Evolutionary conservation across 257 asterid species (phyloP), one percentile per base, ranked within the genome.

Genomic region (Scutellaria baicalensis): DNA sequence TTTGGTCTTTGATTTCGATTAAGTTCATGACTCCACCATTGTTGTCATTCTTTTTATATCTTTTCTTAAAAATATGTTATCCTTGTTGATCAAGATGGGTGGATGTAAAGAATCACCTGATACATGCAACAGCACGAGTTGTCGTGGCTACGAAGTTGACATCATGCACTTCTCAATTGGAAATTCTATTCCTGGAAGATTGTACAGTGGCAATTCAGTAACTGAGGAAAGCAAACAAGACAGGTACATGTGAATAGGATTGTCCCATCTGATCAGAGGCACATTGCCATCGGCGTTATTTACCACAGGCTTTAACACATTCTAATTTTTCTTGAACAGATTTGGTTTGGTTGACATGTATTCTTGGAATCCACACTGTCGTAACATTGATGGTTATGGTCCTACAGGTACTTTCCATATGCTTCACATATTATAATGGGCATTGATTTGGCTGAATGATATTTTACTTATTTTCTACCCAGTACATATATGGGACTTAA

Each of bases 101-200:
- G 97, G 96, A 27, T 91, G 97, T 69, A 87, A 84, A 77, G 96
- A 88, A 77, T 82, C 84, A 62, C 87, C 84, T 2, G 80, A 61
- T 50, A 75, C 86, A 33, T 91, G 97, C 89, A 88, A 84, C 77
- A 75, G 64, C 70, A 88, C 79, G 20, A 91, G 35, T 61, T 91
- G 96, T 48, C 91, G 85, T 38, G 97, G 95, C 51, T 66, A 82
- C 66, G 97, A 91, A 84, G 96, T 88, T 5, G 97, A 91, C 77
- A 91, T 91, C 80, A 88, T 88, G 93, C 97, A 88, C 82, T 91
- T 91, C 83, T 84, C 95, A 5, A 75, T 91, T 66, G 97, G 96
- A 66, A 85, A 76, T 83, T 89, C 97, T 73, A 83, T 91, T 73
- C 97, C 97, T 6, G 97, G 97, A 77, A 84, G 97, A 71, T 62